Evolutionary conservation across 768 basidiomycete species (phyloP), one percentile per base, ranked within the genome.

Genomic region (Suillus fuscotomentosus): DNA sequence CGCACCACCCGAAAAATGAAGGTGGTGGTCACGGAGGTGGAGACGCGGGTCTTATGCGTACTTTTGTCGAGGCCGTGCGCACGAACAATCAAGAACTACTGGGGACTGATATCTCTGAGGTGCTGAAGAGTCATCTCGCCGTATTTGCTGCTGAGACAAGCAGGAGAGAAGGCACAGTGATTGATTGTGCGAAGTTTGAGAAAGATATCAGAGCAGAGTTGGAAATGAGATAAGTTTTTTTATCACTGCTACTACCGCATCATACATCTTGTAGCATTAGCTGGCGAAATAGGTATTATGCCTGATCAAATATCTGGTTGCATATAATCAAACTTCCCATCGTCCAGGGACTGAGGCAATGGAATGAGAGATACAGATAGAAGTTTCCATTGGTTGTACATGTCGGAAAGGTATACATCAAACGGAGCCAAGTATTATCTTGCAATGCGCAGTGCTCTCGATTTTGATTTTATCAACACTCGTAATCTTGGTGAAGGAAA

Each of bases 71-170:
- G 66, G 94, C 92, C 0, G 92, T 95, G 54, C 81, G 82, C 62
- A 82, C 79, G 11, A 83, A 83, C 4, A 80, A 84, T 62, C 94
- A 95, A 77, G 78, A 81, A 3, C 63, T 83, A 36, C 81, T 95
- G 39, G 89, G 87, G 39, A 91, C 91, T 20, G 79, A 85, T 67
- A 79, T 91, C 0, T 78, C 79, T 9, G 91, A 94, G 60, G 84
- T 93, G 20, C 75, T 95, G 63, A 86, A 83, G 72, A 91, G 88
- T 67, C 93, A 95, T 75, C 72, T 96, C 70, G 88, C 90, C 1
- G 92, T 94, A 41, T 95, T 96, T 78, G 94, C 94, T 63, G 92
- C 92, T 45, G 94, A 95, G 80, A 80, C 84, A 65, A 91, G 91
- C 68, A 80, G 93, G 67, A 82, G 74, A 63, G 84, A 91, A 67